Evolutionary conservation across 2,329 filamentous ascomycete genomes (phyloP).

Genomic region (Pyrenochaeta sp.): DNA sequence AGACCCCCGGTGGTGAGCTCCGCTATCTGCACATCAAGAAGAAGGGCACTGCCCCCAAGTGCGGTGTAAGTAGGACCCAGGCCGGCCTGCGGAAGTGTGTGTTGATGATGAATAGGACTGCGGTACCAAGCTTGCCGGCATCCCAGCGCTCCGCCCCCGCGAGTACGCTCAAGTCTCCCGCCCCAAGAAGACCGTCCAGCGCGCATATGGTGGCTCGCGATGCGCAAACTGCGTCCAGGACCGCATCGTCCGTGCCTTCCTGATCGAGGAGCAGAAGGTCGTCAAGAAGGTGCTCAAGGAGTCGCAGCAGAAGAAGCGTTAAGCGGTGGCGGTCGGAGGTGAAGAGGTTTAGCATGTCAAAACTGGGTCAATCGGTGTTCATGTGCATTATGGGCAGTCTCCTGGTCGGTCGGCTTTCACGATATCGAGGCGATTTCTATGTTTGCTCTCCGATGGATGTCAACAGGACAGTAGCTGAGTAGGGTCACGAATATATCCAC

Average conservation of each 20-base stretch:
- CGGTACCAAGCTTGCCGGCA: slow-evolving; percentile 94
- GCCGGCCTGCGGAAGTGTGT: slow-evolving; percentile 10
- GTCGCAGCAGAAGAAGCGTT: slow-evolving; percentile 78
- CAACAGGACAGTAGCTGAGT: slow-evolving; percentile 43
- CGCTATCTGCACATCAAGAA: slow-evolving; percentile 99
- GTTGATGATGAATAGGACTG: slow-evolving; percentile 75
- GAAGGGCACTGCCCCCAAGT: slow-evolving; percentile 97
- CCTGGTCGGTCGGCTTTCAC: slow-evolving; percentile 47
- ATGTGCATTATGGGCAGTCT: slow-evolving; percentile 52
- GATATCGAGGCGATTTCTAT: slow-evolving; percentile 49
- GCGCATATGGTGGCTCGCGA: slow-evolving; percentile 95
- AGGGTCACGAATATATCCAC: slow-evolving; percentile 45
- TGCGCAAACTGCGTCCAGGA: slow-evolving; percentile 99
- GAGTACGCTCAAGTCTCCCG: slow-evolving; percentile 97
- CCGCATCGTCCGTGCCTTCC: slow-evolving; percentile 95
- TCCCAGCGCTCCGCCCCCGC: slow-evolving; percentile 96
- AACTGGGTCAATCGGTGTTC: slow-evolving; percentile 51
- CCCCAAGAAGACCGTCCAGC: slow-evolving; percentile 99
- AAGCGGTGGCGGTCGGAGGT: slow-evolving; percentile 37
- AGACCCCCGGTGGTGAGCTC: slow-evolving; percentile 92
- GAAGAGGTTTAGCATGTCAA: slow-evolving; percentile 43
- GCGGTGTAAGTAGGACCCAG: slow-evolving; percentile 53
- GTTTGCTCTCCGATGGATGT: too few species aligned
- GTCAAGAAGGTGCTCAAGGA: slow-evolving; percentile 99
- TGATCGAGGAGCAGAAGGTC: slow-evolving; percentile 99